Base-by-base conservation (phyloP, 257 asterid genomes). In the Echites panduratus region DNA sequence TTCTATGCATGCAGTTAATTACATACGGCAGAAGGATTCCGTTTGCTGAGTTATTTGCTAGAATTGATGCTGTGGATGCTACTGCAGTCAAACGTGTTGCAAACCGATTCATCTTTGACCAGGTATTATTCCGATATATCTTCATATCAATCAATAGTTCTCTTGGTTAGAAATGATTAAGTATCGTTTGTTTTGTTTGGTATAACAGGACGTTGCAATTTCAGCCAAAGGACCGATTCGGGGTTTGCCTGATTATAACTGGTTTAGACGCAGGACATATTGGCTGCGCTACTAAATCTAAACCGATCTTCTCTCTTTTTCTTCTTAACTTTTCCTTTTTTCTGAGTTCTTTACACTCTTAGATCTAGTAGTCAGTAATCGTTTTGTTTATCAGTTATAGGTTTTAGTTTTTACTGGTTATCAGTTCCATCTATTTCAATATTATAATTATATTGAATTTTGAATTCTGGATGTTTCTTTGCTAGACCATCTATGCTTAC, bases 11-110 rank as follows among this genome's bases (percentile, higher is more conserved):
- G 88, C 96, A 94, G 98, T 62, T 94, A 79, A 88, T 91, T 75
- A 91, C 97, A 19, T 94, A 91, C 69, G 98, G 98, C 56, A 80
- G 98, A 82, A 89, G 98, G 80, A 89, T 94, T 56, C 95, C 98
- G 13, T 87, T 79, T 53, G 87, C 97, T 2, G 98, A 94, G 79
- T 80, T 94, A 24, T 89, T 89, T 80, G 96, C 97, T 72, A 87
- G 98, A 81, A 91, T 94, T 77, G 98, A 91, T 62, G 78, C 96
- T 50, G 96, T 94, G 43, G 89, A 89, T 87, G 85, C 89, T 79
- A 83, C 87, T 80, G 86, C 98, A 19, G 61, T 94, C 80, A 94
- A 84, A 79, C 93, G 97, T 27, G 97, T 91, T 68, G 97, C 97
- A 26, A 94, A 85, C 68, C 83, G 98, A 67, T 89, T 91, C 78